Conservation (phyloP, 1,284 basidiomycete genomes). For the Trametes versicolor region DNA sequence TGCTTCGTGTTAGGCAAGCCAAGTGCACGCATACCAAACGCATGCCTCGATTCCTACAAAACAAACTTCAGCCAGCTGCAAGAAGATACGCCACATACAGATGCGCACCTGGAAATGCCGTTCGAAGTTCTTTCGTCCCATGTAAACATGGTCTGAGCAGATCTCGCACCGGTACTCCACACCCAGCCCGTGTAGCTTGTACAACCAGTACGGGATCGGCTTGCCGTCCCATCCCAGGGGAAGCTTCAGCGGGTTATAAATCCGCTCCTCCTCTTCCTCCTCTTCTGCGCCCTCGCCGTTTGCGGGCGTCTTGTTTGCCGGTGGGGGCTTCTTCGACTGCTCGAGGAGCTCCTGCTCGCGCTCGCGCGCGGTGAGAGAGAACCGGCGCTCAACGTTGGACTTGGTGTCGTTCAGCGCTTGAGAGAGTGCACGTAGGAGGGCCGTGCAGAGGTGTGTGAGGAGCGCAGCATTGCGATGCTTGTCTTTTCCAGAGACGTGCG, state of each 20-base stretch:
- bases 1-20: constrained; percentile 98
- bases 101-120: constrained; percentile 82
- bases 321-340: constrained; percentile 75
- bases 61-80: background rate
- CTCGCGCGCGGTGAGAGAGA: constrained; percentile 96
- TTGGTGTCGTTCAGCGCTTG: constrained; percentile 89
- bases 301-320: constrained; percentile 54
- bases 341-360: constrained; percentile 94
- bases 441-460: constrained; percentile 75
- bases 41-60: constrained; percentile 89
- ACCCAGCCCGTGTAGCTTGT: constrained; percentile 97
- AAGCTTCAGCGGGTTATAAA: constrained; percentile 98
- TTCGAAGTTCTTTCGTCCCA: constrained; percentile 97
- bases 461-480: constrained; percentile 78
- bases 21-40: constrained; percentile 98
- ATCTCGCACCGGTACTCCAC: constrained; percentile 99
- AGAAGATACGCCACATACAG: constrained; percentile 17
- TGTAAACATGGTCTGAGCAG: constrained; percentile 95
- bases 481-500: constrained; percentile 56
- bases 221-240: constrained; percentile 99
- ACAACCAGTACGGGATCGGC: constrained; percentile 99
- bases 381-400: constrained; percentile 95
- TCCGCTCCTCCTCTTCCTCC: constrained; percentile 93
- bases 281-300: constrained; percentile 73
- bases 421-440: constrained; percentile 72